Base-by-base conservation (phyloP, 169 alveolate genomes). In the Perkinsus chesapeaki region DNA sequence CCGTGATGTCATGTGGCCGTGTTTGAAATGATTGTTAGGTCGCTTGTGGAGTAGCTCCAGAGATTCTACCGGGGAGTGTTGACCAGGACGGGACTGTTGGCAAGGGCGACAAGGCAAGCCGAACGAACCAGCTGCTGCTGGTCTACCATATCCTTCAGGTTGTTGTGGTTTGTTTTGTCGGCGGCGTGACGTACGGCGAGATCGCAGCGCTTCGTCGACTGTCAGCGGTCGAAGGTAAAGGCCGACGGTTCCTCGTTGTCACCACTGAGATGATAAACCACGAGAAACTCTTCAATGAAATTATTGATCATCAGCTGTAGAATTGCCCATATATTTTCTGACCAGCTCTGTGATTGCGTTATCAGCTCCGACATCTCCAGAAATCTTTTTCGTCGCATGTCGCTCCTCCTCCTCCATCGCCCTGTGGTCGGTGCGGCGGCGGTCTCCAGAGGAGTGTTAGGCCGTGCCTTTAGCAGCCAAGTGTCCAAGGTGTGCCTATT, bases 161-260 rank as follows among this genome's bases (percentile, higher is more conserved):
- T 27, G 82, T 60, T 7, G 82, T 60, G 36, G 82, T 60, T 27
- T 60, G 82, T 94, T 91, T 96, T 47, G 82, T 60, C 3, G 98
- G 98, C 34, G 98, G 98, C 20, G 95, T 95, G 34, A 96, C 98
- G 48, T 96, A 95, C 93, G 95, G 97, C 37, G 98, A 97, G 94
- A 95, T 97, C 39, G 97, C 96, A 36, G 97, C 97, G 20, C 90
- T 97, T 20, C 93, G 98, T 92, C 95, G 93, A 91, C 93, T 96
- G 39, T 95, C 96, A 93, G 95, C 93, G 47, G 92, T 91, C 91
- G 92, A 92, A 39, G 92, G 94, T 27, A 95, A 94, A 37, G 92
- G 48, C 19, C 92, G 93, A 48, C 73, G 92, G 91, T 95, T 94
- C 92, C 93, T 95, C 23, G 92, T 94, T n/a, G 95, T 93, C 27